Percentiles rank a stretch among this genome's conserved stretches.
These are phyloP conservation scores for Aphanomyces stellatus DNA, from an alignment of 352 stramenopile genomes.

Conservation along the genomic window DNA sequence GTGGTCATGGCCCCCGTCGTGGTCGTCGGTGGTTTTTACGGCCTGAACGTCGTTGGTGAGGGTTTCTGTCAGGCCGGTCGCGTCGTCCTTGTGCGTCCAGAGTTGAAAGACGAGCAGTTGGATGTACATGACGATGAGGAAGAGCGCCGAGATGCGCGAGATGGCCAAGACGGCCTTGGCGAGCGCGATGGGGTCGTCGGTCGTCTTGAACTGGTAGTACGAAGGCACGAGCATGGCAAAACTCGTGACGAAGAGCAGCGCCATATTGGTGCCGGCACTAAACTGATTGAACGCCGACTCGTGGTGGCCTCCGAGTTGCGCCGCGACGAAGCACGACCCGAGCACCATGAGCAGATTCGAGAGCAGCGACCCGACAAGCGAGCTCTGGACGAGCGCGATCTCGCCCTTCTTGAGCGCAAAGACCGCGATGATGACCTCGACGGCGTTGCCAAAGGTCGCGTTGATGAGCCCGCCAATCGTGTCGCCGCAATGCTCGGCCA, in stretches of 20 bases:
- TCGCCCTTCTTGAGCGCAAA: conserved; percentile 64
- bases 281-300: conserved; percentile 49
- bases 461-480: conserved; percentile 86
- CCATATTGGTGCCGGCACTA: conserved; percentile 55
- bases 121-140: conserved; percentile 41
- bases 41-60: too few species aligned
- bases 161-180: conserved; percentile 25
- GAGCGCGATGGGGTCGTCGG: conserved; percentile 2
- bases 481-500: conserved; percentile 77
- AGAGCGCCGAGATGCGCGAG: conserved; percentile 25
- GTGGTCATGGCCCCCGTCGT: not conserved
- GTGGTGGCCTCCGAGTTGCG: conserved; percentile 23
- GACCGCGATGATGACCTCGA: conserved; percentile 85
- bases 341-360: conserved; percentile 87
- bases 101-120: conserved; percentile 80
- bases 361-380: conserved; percentile 81
- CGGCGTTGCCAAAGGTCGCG: conserved; percentile 88
- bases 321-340: conserved; percentile 75
- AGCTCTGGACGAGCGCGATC: conserved; percentile 81
- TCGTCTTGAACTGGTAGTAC: conserved; percentile 25
- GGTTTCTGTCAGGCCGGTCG: not conserved
- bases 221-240: conserved; percentile 64
- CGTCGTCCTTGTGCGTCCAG: not conserved
- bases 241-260: conserved; percentile 53
- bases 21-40: not conserved